Evolutionary conservation across 805 yeast species (phyloP), one percentile per base, ranked within the genome.

Genomic region (Myxozyma sirexii): DNA sequence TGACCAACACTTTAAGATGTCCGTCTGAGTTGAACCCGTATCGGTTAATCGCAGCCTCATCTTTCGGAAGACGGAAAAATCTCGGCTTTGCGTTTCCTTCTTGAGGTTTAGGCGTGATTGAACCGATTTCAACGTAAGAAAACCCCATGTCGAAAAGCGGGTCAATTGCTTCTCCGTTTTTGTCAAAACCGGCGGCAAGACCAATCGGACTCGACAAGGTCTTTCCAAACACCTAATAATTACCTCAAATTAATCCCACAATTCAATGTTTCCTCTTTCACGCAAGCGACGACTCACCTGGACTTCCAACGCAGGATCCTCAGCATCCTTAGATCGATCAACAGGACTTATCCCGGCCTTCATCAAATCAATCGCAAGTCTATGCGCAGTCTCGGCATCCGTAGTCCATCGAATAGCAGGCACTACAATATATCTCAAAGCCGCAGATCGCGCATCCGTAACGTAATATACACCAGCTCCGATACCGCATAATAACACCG

Each of bases 1-100:
- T 80, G 1, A 84, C 83, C 55, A 85, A 75, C 24, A 92, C 96
- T 35, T 76, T 81, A 65, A 83, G 82, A 71, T 91, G 97, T 45
- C 98, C 98, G 49, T 83, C 81, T 3, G 97, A 91, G 71, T 93
- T 93, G 80, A 93, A 92, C 1, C 98, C 98, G 71, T 92, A 93
- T 63, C 98, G 81, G 76, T 93, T 93, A 67, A 92, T 90, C 43
- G 93, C 96, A 3, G 97, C 97, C 57, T 84, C 87, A 72, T 93
- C 97, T 64, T 83, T 78, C 4, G 88, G 84, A 59, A 93, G 79
- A 68, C 98, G 83, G 78, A 92, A 93, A 69, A 93, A 89, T 60
- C 98, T 80, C 23, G 98, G 98, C 68, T 76, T 72, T n/a, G 97
- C 96, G 75, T 93, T 93, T 37, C 98, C 98, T 7, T 93, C 90